Base-by-base conservation (phyloP, 176 grass and related monocot species). In the Eremochloa ophiuroides region DNA sequence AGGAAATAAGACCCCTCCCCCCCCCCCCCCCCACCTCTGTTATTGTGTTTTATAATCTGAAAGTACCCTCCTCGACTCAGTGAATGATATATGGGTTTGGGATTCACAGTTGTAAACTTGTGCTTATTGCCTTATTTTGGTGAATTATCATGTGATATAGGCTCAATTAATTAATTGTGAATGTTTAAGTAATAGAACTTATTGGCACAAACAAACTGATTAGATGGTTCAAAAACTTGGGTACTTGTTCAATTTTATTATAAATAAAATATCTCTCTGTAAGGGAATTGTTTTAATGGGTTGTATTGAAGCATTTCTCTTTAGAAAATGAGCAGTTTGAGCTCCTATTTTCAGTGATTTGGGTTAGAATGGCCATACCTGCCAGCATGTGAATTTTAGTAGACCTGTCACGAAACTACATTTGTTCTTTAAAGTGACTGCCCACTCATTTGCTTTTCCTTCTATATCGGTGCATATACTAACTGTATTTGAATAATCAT, bases 361-460 rank as follows among this genome's bases (percentile, higher is more conserved):
- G 35, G 28, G 47, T 71, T 66, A 46, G 38, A 87, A 8, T 79
- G n/a, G 65, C 13, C 40, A 63, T 47, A 37, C 47, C 74, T 79
- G 18, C 16, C 60, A 78, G 51, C 42, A 60, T 83, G 14, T 12
- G 7, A 76, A 41, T 43, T 35, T 71, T 76, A 71, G 40, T 69
- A 29, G 59, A 88, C 46, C 39, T 50, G 10, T 68, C 61, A 69
- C 15, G 26, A 22, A 69, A 40, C 38, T 59, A 31, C 15, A 42
- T 77, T 81, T 72, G 25, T 72, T 74, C 16, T 58, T 69, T 84
- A 60, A 69, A 12, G 56, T 76, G 14, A 41, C 13, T 72, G 43
- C 75, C 37, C 23, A 64, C 44, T 80, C 31, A 13, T 53, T 51
- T 84, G 0, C 10, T 69, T 81, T 63, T 69, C 13, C 65, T 60